Evolutionary conservation across 2,329 filamentous ascomycete genomes (phyloP).

Genomic region (Fusarium sp.): DNA sequence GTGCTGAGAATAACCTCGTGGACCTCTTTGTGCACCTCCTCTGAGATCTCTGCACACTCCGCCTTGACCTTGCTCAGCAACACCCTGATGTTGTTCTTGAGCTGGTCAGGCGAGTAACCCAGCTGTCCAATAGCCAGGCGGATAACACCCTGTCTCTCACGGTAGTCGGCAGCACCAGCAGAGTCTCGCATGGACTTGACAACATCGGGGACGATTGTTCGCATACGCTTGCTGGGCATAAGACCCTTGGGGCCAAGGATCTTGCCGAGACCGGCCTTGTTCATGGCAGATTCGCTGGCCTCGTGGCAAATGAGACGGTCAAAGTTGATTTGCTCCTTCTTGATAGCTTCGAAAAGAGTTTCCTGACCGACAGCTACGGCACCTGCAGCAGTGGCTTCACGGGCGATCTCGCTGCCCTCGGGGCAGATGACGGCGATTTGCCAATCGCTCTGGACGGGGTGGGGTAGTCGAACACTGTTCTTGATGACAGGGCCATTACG

Average conservation of each 20-base stretch:
- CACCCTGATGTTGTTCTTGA: constrained; percentile 85
- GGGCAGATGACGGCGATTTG: constrained; percentile 92
- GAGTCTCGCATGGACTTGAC: constrained; percentile 81
- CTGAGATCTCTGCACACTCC: constrained; percentile 79
- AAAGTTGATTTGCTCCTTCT: constrained; percentile 82
- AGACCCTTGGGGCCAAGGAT: constrained; percentile 89
- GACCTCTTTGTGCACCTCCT: constrained; percentile 60
- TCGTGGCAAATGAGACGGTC: constrained; percentile 90
- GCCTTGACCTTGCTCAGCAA: constrained; percentile 83
- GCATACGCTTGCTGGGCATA: constrained; percentile 91
- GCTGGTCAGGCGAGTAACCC: constrained; percentile 86
- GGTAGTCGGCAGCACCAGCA: constrained; percentile 86
- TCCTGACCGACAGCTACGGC: constrained; percentile 89
- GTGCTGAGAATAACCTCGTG: constrained; percentile 84
- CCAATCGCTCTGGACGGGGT: constrained; percentile 89
- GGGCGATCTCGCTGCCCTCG: constrained; percentile 80
- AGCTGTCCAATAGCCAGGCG: constrained; percentile 92
- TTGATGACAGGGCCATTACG: constrained; percentile 90
- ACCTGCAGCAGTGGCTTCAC: constrained; percentile 81
- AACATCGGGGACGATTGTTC: constrained; percentile 89
- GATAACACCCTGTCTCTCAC: constrained; percentile 86
- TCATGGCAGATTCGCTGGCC: constrained; percentile 81
- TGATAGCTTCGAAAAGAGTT: constrained; percentile 83
- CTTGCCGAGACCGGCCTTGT: constrained; percentile 83
- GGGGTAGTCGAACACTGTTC: constrained; percentile 88